A percentile compares a stretch with the other conserved stretches of the same genome.
These are phyloP conservation scores for Daldinia childiae DNA, from an alignment of 495 filamentous ascomycete genomes.

Conservation along the genomic window DNA sequence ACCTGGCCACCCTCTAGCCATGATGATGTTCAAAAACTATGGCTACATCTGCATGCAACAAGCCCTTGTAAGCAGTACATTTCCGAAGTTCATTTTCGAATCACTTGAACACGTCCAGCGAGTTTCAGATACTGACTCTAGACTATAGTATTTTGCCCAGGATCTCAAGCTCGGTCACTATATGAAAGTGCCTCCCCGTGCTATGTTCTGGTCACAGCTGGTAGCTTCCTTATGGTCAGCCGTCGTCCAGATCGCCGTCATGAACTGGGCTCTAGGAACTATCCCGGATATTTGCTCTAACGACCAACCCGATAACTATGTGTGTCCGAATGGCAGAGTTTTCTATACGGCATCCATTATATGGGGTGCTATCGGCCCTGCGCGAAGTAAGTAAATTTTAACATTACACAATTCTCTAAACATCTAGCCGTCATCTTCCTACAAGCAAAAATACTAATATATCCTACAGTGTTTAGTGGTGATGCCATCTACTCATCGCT, in stretches of 20 bases:
- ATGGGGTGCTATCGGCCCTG: conserved; percentile 63
- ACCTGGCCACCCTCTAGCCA: conserved; percentile 70
- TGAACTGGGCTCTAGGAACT: conserved; percentile 70
- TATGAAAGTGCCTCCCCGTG: conserved; percentile 73
- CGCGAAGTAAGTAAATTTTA: conserved; percentile 47
- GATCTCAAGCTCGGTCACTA: conserved; percentile 73
- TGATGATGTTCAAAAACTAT: conserved; percentile 80
- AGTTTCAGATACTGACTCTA: conserved; percentile 6
- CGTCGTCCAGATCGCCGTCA: conserved; percentile 72
- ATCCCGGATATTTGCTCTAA: conserved; percentile 69
- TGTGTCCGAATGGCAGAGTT: conserved; percentile 69
- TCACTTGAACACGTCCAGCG: not conserved
- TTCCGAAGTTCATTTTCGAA: not conserved
- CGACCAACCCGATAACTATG: conserved; percentile 66
- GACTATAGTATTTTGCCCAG: conserved; percentile 48
- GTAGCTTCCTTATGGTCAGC: conserved; percentile 70
- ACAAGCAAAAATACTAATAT: not conserved
- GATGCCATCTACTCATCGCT: conserved; percentile 69
- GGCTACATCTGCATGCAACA: conserved; percentile 73
- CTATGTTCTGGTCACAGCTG: conserved; percentile 72
- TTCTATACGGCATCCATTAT: conserved; percentile 69
- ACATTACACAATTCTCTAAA: not conserved
- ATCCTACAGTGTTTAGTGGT: conserved; percentile 61
- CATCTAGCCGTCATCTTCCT: not conserved
- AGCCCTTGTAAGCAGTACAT: conserved; percentile 48